Evolutionary conservation across 2,329 filamentous ascomycete species (phyloP), one percentile per base, ranked within the genome.

Genomic region (Pseudogymnoascus sp.): DNA sequence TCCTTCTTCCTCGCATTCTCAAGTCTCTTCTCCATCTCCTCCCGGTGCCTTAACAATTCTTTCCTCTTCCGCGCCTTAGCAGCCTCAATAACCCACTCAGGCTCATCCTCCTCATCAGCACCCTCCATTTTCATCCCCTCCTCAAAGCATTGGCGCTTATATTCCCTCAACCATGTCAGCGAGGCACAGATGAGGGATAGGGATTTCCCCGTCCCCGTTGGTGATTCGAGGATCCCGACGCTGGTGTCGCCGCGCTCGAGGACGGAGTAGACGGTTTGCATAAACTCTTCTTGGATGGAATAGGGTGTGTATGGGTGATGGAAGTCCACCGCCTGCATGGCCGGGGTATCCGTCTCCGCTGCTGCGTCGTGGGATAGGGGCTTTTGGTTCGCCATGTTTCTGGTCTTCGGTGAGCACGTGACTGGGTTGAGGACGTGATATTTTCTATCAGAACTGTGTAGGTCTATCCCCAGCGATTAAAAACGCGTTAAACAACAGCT

Each of bases 231-330:
- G 59, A 91, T 87, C 21, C 85, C 88, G 61, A 91, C 79, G 71
- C 86, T 84, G 59, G 83, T 78, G 59, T 61, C 37, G 6, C 59
- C 59, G 12, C 34, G 34, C 68, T 90, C 85, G 57, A 90, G 80
- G 69, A 85, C 88, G 26, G 82, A 76, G 71, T 90, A 90, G 11
- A 90, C 75, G 4, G 84, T 83, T 64, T 80, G 80, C 88, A 91
- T 91, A 70, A 91, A 88, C 65, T 86, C 79, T 63, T 83, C 78
- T 69, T 91, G 88, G 63, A 90, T 89, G 3, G 83, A 80, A 74
- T 91, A 91, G 0, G 88, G 88, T 64, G 81, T 78, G 70, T 86
- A 90, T 0, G 88, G 88, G 72, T 90, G 88, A 69, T 89, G 81
- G 69, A 89, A 90, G 67, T 86, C 75, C 62, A 45, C 51, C 26